phyloP scores from a whole-genome alignment of 1,284 basidiomycete genomes.

The Clitocybe nebularis region DNA sequence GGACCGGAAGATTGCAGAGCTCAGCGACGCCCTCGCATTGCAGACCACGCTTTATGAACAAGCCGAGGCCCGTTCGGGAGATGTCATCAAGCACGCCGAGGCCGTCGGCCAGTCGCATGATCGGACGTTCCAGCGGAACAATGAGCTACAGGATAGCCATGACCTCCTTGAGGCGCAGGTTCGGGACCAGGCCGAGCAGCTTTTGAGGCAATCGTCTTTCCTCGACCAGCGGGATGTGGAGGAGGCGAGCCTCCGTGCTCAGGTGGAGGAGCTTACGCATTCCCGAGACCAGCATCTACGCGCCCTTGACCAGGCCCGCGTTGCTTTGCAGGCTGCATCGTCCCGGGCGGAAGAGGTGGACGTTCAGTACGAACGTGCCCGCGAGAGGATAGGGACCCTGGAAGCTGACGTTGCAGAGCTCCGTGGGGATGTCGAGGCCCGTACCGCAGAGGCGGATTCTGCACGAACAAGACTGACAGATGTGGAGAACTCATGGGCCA shows the following conservation, averaged over 20 bases:
- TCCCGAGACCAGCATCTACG: constrained; percentile 82
- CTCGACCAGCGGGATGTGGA: constrained; percentile 82
- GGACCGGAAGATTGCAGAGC: constrained; percentile 69
- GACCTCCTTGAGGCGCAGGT: constrained; percentile 62
- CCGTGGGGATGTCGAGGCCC: constrained; percentile 73
- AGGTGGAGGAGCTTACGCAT: constrained; percentile 68
- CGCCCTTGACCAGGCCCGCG: constrained; percentile 82
- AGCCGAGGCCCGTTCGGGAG: constrained; percentile 78
- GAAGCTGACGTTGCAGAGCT: constrained; percentile 76
- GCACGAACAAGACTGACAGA: constrained; percentile 63
- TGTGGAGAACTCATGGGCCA: constrained; percentile 82
- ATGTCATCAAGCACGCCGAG: constrained; percentile 80
- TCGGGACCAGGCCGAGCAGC: constrained; percentile 77
- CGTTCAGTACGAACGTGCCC: constrained; percentile 64
- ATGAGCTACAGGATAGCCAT: constrained; percentile 69
- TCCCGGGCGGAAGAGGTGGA: constrained; percentile 83
- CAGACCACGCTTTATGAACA: constrained; percentile 79
- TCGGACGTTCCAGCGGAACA: constrained; percentile 64
- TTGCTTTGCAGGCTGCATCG: constrained; percentile 74
- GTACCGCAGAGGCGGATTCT: constrained; percentile 70
- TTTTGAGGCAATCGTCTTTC: constrained; percentile 73
- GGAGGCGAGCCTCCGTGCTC: constrained; percentile 56
- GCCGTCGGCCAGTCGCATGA: constrained; percentile 79
- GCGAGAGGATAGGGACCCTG: constrained; percentile 62
- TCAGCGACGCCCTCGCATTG: constrained; percentile 69